A percentile compares a stretch with the other conserved stretches of the same genome.
Conservation (phyloP, 2,329 filamentous ascomycete genomes). For the Stenocarpella maydis region DNA sequence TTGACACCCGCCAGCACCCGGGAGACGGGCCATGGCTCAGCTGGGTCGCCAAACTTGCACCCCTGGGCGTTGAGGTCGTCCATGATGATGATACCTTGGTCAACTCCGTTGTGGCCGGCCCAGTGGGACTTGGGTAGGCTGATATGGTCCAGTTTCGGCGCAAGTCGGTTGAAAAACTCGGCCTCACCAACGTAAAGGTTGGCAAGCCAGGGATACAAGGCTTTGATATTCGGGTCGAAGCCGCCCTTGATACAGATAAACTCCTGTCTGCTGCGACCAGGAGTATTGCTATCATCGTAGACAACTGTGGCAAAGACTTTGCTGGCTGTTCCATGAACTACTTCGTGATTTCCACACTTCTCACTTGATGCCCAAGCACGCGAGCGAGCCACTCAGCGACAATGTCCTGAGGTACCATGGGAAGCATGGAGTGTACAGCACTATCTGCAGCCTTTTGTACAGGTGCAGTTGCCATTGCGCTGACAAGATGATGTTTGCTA, state of each 20-base stretch:
- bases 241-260: conserved; percentile 28
- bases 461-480: background rate
- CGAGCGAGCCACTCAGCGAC: conserved; percentile 41
- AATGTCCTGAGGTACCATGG: conserved; percentile 39
- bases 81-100: conserved; percentile 20
- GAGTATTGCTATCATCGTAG: conserved; percentile 40
- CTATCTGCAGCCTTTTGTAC: background rate
- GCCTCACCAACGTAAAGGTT: conserved; percentile 21
- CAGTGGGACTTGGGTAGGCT: conserved; percentile 5
- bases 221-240: conserved; percentile 18
- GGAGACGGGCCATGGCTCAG: conserved; percentile 43
- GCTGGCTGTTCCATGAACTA: conserved; percentile 41
- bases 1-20: conserved; percentile 46
- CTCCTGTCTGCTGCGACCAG: conserved; percentile 35
- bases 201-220: conserved; percentile 16
- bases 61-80: conserved; percentile 15
- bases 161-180: conserved; percentile 19
- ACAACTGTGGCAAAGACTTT: conserved; percentile 43
- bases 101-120: conserved; percentile 14
- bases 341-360: conserved; percentile 38
- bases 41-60: conserved; percentile 44
- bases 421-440: conserved; percentile 35
- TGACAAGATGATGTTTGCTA: background rate
- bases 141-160: conserved; percentile 22
- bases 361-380: conserved; percentile 42